Base-by-base conservation (phyloP, 805 yeast genomes). In the Yamadazyma tumulicola region DNA sequence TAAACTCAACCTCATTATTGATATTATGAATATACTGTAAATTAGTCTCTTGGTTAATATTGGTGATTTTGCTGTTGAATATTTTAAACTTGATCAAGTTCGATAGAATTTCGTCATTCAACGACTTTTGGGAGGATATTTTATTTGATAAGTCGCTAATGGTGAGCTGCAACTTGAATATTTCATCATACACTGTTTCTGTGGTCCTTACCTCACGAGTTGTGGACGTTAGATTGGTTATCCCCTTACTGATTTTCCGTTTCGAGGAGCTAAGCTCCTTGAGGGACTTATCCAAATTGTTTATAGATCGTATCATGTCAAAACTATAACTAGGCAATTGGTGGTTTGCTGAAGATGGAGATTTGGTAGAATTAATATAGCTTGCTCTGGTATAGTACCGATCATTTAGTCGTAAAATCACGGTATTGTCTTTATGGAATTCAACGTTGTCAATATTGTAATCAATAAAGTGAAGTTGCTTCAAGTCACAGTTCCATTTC, bases 221-320 rank as follows among this genome's bases (percentile, higher is more conserved):
- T 2, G 3, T 14, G 19, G 6, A 5, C n/a, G 6, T 5, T 1
- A 27, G 9, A 9, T 26, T 8, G 13, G 25, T 34, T 20, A 43
- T 41, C 8, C 14, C 18, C 3, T 20, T 28, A 1, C 52, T 31
- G 1, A 58, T 35, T 14, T 35, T 43, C n/a, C 19, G 23, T 37
- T 63, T 64, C 22, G 61, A 39, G 2, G 24, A 11, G 4, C 34
- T 21, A 25, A 66, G 51, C 32, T 67, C 72, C 18, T 50, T 51
- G 2, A 55, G 35, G 1, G 65, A 52, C 15, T 43, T 42, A 11
- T 45, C 34, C n/a, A 60, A 37, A 26, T 49, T 54, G 29, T 45
- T 46, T 7, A 60, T 32, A 1, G 59, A 44, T 27, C 68, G 34
- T n/a, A 61, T 50, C 6, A 49, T 30, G 34, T 61, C 66, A 36